phyloP scores from a whole-genome alignment of 1,139 yeast species.

The Lodderomyces oxycetoniae region DNA sequence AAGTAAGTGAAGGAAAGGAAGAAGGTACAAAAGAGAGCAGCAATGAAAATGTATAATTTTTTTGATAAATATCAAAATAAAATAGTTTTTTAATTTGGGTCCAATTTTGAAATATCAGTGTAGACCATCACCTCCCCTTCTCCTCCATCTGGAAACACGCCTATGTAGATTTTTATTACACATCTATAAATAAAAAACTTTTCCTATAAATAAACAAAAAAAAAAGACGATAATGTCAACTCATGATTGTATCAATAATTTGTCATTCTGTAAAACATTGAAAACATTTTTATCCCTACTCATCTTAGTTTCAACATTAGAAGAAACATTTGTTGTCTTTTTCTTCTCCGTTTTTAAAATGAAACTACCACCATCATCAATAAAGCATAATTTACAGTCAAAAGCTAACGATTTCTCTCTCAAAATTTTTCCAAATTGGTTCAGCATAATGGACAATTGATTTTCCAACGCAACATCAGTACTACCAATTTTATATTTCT shows the following conservation, averaged over 20 bases:
- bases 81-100: too few species aligned
- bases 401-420: slow-evolving; percentile 43
- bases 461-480: slow-evolving; percentile 29
- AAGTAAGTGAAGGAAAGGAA: slow-evolving; percentile 8
- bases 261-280: slow-evolving; percentile 14
- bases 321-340: not conserved
- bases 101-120: too few species aligned
- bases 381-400: slow-evolving; percentile 42
- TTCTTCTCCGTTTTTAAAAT: slow-evolving; percentile 28
- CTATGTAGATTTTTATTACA: too few species aligned
- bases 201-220: not conserved
- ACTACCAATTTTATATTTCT: slow-evolving; percentile 14
- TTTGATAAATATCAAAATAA: too few species aligned
- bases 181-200: too few species aligned
- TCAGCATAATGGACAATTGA: slow-evolving; percentile 29
- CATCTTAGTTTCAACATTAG: slow-evolving; percentile 4
- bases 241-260: slow-evolving; percentile 4
- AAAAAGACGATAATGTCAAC: not conserved
- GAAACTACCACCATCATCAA: slow-evolving; percentile 25
- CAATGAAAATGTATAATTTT: too few species aligned
- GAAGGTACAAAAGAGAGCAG: slow-evolving; percentile 6
- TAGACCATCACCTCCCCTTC: too few species aligned
- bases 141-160: too few species aligned
- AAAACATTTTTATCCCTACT: slow-evolving; percentile 14
- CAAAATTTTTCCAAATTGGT: slow-evolving; percentile 26